Percentiles rank a stretch among this genome's conserved stretches.
Conservation (phyloP, 257 asterid genomes). For the Phtheirospermum japonicum region DNA sequence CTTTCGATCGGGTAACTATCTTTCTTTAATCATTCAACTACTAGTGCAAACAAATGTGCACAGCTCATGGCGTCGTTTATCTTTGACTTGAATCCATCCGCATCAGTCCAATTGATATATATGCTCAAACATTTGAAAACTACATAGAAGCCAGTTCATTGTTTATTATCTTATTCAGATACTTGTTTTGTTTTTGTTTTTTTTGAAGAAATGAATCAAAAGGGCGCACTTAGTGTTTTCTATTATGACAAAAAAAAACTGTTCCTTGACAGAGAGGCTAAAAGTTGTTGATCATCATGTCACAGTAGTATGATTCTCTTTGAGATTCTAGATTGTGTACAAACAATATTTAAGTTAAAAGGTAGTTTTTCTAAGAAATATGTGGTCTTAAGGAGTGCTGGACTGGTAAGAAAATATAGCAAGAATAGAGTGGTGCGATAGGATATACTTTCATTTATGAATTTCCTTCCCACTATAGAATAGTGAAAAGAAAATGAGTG, state of each 20-base stretch:
- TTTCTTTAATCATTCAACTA: not conserved
- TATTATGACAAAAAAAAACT: not conserved
- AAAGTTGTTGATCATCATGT: not conserved
- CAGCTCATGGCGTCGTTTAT: not conserved
- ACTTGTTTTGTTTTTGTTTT: no score
- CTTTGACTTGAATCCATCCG: not conserved
- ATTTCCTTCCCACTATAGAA: no score
- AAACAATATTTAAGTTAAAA: no score
- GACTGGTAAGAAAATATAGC: not conserved
- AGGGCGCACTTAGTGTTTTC: not conserved
- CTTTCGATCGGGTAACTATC: conserved; percentile 52
- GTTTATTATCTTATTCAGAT: not conserved
- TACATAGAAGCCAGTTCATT: not conserved
- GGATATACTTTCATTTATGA: no score
- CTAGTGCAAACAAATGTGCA: not conserved
- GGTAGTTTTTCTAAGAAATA: not conserved
- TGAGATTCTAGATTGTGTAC: conserved; percentile 1
- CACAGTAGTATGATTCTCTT: conserved; percentile 6
- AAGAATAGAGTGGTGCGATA: not conserved
- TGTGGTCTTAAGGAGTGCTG: no score
- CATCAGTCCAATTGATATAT: not conserved
- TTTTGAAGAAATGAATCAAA: no score
- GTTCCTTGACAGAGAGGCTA: not conserved
- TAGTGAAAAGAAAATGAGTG: no score
- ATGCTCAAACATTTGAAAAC: not conserved